A percentile compares a stretch with the other conserved stretches of the same genome.
phyloP scores from a whole-genome alignment of 148 eudicot species.

The Dysphania ambrosioides region DNA sequence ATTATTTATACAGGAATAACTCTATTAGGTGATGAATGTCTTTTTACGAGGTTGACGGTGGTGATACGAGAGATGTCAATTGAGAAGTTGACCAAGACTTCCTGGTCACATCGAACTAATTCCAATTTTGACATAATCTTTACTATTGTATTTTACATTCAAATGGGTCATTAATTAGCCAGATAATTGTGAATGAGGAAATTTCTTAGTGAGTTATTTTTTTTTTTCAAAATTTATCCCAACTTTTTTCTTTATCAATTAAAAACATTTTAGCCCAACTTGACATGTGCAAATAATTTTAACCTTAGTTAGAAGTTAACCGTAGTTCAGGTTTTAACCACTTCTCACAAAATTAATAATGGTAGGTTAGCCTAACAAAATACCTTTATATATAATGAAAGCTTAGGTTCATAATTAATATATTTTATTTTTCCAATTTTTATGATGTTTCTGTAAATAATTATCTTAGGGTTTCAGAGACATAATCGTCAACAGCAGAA shows the following conservation, averaged over 20 bases:
- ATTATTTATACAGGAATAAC: too few species aligned
- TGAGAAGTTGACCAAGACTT: too few species aligned
- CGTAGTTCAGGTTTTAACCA: constrained; percentile 19
- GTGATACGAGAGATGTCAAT: too few species aligned
- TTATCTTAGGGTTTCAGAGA: constrained; percentile 20
- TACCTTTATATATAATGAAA: constrained; percentile 23
- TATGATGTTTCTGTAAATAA: constrained; percentile 7
- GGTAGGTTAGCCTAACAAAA: constrained; percentile 30
- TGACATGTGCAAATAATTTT: constrained; percentile 19
- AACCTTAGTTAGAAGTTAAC: constrained; percentile 26
- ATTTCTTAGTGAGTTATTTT: neutral
- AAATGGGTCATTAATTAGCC: too few species aligned
- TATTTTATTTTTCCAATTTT: constrained; percentile 14
- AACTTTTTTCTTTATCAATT: too few species aligned
- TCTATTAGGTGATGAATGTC: too few species aligned
- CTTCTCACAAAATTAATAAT: constrained; percentile 3
- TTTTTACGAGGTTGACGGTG: too few species aligned
- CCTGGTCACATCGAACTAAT: too few species aligned
- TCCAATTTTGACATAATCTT: too few species aligned
- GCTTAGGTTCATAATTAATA: neutral
- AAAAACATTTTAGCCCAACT: constrained; percentile 13
- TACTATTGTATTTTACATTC: too few species aligned
- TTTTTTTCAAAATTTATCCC: too few species aligned
- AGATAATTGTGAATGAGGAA: constrained; percentile 11
- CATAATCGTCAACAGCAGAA: neutral